A percentile compares a stretch with the other conserved stretches of the same genome.
Evolutionary conservation across 1,139 yeast species (phyloP).

Genomic region (Protomyces macrosporus): DNA sequence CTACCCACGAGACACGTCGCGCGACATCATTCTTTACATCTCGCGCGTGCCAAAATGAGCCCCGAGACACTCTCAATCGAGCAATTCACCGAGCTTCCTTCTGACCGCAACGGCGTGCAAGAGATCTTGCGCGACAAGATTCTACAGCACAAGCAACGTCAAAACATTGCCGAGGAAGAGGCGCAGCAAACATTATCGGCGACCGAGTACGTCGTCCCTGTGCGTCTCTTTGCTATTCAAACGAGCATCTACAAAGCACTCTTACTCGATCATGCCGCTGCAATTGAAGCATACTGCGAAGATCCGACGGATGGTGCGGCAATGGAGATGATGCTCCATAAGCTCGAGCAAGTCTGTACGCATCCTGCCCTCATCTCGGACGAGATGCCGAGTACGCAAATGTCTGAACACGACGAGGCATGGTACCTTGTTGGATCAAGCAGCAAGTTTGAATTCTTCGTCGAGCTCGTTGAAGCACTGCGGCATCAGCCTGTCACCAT

Average conservation of each 20-base stretch:
- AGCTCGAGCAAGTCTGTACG: not conserved
- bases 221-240: slow-evolving; percentile 6
- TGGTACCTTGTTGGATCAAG: slow-evolving; percentile 14
- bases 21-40: too few species aligned
- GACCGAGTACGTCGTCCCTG: slow-evolving; percentile 7
- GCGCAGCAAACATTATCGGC: not conserved
- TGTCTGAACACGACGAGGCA: slow-evolving; percentile 18
- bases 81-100: too few species aligned
- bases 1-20: too few species aligned
- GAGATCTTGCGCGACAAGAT: not conserved
- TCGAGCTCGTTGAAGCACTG: slow-evolving; percentile 11
- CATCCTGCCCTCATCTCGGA: slow-evolving; percentile 12
- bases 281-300: slow-evolving; percentile 5
- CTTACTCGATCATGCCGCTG: not conserved
- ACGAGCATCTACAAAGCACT: slow-evolving; percentile 5
- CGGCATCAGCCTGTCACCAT: slow-evolving; percentile 7
- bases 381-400: not conserved
- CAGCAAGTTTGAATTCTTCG: slow-evolving; percentile 19
- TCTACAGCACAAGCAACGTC: not conserved
- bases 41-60: too few species aligned
- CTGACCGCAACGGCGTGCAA: not conserved
- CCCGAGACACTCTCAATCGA: too few species aligned
- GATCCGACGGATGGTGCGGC: not conserved
- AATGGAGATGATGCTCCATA: not conserved
- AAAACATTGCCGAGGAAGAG: not conserved